A percentile compares a stretch with the other conserved stretches of the same genome.
Evolutionary conservation across 768 basidiomycete genomes (phyloP).

Genomic region (Neoboletus magnificus): DNA sequence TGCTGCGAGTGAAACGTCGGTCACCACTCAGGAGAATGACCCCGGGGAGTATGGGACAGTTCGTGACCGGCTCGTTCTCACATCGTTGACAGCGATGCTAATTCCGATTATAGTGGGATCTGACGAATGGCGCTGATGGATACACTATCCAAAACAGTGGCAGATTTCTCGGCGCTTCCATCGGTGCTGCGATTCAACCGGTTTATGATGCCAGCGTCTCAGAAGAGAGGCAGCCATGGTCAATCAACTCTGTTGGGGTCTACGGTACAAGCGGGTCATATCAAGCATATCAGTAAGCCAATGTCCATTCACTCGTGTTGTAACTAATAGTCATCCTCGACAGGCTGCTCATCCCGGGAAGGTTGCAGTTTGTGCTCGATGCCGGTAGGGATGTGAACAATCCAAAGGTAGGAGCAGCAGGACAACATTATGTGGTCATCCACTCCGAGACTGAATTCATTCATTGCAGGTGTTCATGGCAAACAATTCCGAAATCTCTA

Average conservation of each 20-base stretch:
- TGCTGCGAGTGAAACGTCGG: background rate
- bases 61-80: background rate
- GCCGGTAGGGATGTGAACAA: background rate
- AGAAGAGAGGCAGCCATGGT: background rate
- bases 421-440: too few relatives aligned
- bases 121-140: background rate
- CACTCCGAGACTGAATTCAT: background rate
- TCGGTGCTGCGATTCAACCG: background rate
- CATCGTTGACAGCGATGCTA: background rate
- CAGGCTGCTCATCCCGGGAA: background rate
- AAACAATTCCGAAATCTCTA: slow-evolving; percentile 1
- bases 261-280: background rate
- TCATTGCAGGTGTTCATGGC: background rate
- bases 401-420: background rate
- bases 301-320: too few relatives aligned
- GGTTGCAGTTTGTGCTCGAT: background rate
- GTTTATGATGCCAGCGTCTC: background rate
- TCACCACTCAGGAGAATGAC: background rate
- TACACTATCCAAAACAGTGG: background rate
- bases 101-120: background rate
- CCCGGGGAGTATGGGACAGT: background rate
- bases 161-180: background rate
- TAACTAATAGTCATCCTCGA: background rate
- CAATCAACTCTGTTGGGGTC: background rate
- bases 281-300: background rate